Evolutionary conservation across 768 basidiomycete species (phyloP).

Genomic region (Rhodosporidiobolus odoratus): DNA sequence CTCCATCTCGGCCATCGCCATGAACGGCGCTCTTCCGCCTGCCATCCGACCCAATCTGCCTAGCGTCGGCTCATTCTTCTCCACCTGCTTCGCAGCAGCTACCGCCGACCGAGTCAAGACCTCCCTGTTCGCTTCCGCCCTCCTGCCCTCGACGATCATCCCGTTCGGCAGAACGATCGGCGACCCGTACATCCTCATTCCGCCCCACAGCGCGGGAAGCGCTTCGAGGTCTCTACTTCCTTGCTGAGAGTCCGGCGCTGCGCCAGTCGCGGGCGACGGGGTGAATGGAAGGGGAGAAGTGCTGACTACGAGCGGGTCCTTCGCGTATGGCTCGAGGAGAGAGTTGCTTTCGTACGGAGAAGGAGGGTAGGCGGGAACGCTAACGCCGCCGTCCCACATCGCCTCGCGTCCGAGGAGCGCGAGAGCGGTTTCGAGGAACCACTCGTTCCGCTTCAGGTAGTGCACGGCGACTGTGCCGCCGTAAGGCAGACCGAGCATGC

Average conservation of each 20-base stretch:
- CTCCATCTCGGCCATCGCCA: constrained; percentile 24
- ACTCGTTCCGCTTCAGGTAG: constrained; percentile 93
- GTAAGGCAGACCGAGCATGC: constrained; percentile 41
- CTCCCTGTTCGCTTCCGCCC: constrained; percentile 29
- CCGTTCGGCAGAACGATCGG: constrained; percentile 35
- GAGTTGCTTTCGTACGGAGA: not conserved
- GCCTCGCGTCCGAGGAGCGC: constrained; percentile 60
- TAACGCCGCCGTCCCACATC: constrained; percentile 41
- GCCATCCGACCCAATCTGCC: constrained; percentile 1
- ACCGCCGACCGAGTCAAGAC: not conserved
- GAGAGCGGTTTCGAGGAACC: constrained; percentile 89
- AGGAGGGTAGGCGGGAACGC: constrained; percentile 27
- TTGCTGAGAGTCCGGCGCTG: constrained; percentile 4
- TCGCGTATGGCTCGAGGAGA: constrained; percentile 9
- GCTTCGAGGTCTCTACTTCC: constrained; percentile 2
- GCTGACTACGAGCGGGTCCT: not conserved
- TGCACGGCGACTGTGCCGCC: constrained; percentile 95
- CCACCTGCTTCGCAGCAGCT: not conserved
- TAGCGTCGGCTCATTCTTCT: not conserved
- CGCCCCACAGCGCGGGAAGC: constrained; percentile 36
- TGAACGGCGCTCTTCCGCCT: constrained; percentile 10
- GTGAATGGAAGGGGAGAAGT: not conserved
- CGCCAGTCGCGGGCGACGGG: constrained; percentile 7
- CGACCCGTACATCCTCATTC: constrained; percentile 40
- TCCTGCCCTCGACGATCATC: constrained; percentile 25